Evolutionary conservation across 75 land plant genomes (phyloP).

Genomic region (Sequoia sempervirens): DNA sequence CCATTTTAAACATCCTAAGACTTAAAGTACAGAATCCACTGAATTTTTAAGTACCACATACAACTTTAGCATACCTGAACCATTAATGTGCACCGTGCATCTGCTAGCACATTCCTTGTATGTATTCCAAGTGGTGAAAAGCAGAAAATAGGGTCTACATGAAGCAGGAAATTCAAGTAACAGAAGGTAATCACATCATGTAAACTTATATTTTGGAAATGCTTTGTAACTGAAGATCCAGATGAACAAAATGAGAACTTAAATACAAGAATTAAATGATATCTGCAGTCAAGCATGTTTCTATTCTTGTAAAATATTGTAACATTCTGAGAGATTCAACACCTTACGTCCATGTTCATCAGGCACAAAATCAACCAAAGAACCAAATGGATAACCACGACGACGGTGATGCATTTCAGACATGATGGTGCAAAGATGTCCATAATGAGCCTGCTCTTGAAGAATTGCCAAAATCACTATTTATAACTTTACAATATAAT

Average conservation of each 20-base stretch:
- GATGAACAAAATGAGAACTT: too few species aligned
- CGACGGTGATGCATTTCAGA: conserved; percentile 24
- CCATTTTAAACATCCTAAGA: too few species aligned
- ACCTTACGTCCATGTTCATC: conserved; percentile 18
- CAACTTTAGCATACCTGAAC: conserved; percentile 9
- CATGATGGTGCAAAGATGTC: conserved; percentile 18
- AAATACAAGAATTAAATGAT: too few species aligned
- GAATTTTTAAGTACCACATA: neutral
- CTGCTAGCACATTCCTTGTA: conserved; percentile 17
- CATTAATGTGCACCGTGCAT: conserved; percentile 21
- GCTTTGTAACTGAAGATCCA: too few species aligned
- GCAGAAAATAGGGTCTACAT: conserved; percentile 18
- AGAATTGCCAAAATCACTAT: neutral
- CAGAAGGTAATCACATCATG: too few species aligned
- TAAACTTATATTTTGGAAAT: too few species aligned
- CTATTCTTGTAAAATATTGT: neutral
- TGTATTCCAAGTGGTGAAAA: conserved; percentile 17
- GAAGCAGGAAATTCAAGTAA: neutral
- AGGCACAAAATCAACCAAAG: conserved; percentile 15
- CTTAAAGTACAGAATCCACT: neutral
- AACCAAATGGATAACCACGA: conserved; percentile 14
- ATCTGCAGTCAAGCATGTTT: neutral
- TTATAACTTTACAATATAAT: neutral
- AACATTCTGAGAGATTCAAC: conserved; percentile 1
- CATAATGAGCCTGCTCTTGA: conserved; percentile 1